Base-by-base conservation (phyloP, 768 basidiomycete species). In the Leccinellum rugosiceps region DNA sequence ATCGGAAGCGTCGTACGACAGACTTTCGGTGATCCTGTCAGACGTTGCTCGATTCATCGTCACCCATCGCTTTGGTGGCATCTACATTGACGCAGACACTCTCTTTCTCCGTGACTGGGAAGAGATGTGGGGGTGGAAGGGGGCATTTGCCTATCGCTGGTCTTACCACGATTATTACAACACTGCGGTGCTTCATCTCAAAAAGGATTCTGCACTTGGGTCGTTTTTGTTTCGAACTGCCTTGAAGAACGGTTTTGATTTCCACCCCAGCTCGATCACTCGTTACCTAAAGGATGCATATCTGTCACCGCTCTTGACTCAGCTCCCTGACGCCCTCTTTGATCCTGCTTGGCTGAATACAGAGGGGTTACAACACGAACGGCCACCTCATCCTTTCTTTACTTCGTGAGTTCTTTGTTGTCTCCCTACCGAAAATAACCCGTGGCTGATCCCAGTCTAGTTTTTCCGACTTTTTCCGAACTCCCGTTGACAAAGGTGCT, bases 31-130 rank as follows among this genome's bases (percentile, higher is more conserved):
- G 68, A 94, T 96, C 60, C 79, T 97, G 34, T 94, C 92, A 9
- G 94, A 97, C 72, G 92, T 96, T 88, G 95, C 92, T 21, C 88
- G 95, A n/a, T 98, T 97, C 75, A 85, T 97, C 50, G 80, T 98
- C 11, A 92, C 90, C 53, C 92, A 97, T 71, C 88, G 92, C 7
- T 97, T 90, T 67, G 95, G 95, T 23, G 95, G 95, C 3, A 88
- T 94, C 58, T 97, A 96, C 67, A 83, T 98, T 52, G 95, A 97
- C 64, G 93, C 95, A 3, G 95, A 97, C 68, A 95, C 92, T 3
- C 81, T 98, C 64, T 80, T 98, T 62, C 78, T 97, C 15, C 85
- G 94, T 23, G 94, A 97, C 68, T 96, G 95, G 95, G 94, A 97
- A 72, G 94, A 96, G 68, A 79, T 97, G 4, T 97, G 92, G 91